Base-by-base conservation (phyloP, 768 basidiomycete genomes). In the Lentinula guzmanii region DNA sequence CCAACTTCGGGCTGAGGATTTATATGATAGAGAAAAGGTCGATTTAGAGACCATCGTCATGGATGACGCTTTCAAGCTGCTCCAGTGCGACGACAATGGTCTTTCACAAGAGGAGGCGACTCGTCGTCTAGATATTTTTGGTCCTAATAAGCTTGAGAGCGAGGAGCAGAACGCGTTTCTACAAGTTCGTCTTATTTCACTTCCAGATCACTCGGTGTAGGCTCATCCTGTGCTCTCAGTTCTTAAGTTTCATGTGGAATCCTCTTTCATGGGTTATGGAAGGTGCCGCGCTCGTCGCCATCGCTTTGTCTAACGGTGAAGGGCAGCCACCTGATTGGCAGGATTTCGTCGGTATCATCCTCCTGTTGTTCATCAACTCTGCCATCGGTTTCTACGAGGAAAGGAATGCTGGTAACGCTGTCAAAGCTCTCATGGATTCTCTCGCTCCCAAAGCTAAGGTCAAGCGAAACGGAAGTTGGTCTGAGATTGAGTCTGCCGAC, bases 231-330 rank as follows among this genome's bases (percentile, higher is more conserved):
- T 31, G 18, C 7, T 51, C 37, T 51, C 46, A 92, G 91, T 94
- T 95, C 76, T 77, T 94, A 67, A 87, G 87, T 72, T 98, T 98
- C 84, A 98, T 98, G 96, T 98, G 96, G 96, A 98, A 98, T 78
- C 96, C 96, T 48, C 81, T 98, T 11, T 98, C 96, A 37, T 98
- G 96, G 96, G 96, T 98, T 75, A 98, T 98, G 96, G 96, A 98
- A 76, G 94, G 89, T 64, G 95, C 95, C 42, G 91, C 93, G 7
- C 81, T 94, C 34, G 93, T 95, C 66, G 95, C 96, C 52, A 98
- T 98, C 73, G 94, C 85, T 45, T 85, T 98, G 34, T 97, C 96
- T 60, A 98, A 98, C 75, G 96, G 96, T 75, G 86, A 87, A 68
- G 77, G 80, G 60, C 78, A 81, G 59, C 85, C 95, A 33, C 96